Conservation (phyloP, 1,284 basidiomycete genomes). For the Mycena sp. region DNA sequence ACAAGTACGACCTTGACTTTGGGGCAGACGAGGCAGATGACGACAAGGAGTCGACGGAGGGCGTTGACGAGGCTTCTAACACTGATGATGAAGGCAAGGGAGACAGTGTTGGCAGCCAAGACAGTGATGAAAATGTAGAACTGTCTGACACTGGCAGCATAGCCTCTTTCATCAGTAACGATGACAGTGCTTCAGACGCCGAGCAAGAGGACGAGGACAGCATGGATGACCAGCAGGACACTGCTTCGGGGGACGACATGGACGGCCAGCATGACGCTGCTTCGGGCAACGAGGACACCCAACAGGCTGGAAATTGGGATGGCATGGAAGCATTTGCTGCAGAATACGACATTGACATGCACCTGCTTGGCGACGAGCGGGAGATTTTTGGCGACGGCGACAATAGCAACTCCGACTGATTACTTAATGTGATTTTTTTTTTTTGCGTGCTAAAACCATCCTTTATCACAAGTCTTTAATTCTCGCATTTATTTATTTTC, state of each 20-base stretch:
- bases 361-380: not conserved
- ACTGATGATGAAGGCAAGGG: too few relatives aligned
- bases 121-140: too few relatives aligned
- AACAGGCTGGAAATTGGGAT: not conserved
- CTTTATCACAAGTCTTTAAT: too few relatives aligned
- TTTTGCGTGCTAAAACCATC: too few relatives aligned
- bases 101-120: too few relatives aligned
- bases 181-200: not conserved
- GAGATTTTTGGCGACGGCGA: not conserved
- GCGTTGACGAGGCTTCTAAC: not conserved
- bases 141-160: too few relatives aligned
- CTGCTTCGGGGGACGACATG: too few relatives aligned
- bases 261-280: too few relatives aligned
- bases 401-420: not conserved
- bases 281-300: too few relatives aligned
- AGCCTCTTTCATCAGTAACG: not conserved
- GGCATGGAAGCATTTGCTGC: not conserved
- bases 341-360: not conserved
- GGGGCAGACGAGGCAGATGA: not conserved
- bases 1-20: not conserved
- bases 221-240: too few relatives aligned
- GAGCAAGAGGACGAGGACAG: not conserved
- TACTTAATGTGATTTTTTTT: not conserved
- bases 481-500: not conserved
- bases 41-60: not conserved